Evolutionary conservation across 805 yeast genomes (phyloP).

Genomic region (Yamadazyma endophytica): DNA sequence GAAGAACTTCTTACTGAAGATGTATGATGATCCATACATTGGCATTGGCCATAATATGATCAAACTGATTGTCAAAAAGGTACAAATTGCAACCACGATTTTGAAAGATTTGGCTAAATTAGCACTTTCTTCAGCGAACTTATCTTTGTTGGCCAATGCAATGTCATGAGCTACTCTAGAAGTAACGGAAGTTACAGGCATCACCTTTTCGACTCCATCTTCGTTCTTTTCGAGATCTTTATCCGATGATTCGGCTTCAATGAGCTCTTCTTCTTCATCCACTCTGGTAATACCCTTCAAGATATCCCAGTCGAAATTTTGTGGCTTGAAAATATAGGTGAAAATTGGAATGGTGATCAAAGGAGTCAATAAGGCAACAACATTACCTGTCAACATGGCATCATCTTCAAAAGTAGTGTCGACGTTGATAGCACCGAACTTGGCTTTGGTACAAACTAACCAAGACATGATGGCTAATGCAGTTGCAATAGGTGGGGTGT

Average conservation of each 20-base stretch:
- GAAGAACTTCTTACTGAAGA: conserved; percentile 72
- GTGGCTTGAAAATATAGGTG: conserved; percentile 61
- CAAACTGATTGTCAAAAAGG: conserved; percentile 56
- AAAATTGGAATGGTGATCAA: conserved; percentile 60
- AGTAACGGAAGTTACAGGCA: conserved; percentile 35
- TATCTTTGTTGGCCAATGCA: conserved; percentile 20
- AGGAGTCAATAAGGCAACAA: conserved; percentile 77
- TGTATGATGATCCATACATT: conserved; percentile 77
- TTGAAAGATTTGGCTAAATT: conserved; percentile 55
- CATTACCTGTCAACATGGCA: conserved; percentile 87
- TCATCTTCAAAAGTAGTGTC: conserved; percentile 71
- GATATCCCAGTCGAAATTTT: conserved; percentile 68
- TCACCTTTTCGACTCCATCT: conserved; percentile 21
- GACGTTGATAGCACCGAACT: conserved; percentile 29
- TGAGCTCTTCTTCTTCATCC: conserved; percentile 66
- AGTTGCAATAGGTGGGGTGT: conserved; percentile 78
- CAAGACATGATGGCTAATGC: conserved; percentile 64
- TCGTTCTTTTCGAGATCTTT: conserved; percentile 9
- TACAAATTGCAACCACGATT: conserved; percentile 57
- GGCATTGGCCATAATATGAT: conserved; percentile 91
- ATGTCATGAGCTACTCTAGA: conserved; percentile 37
- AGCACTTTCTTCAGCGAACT: conserved; percentile 44
- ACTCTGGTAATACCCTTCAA: conserved; percentile 61
- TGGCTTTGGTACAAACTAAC: conserved; percentile 34
- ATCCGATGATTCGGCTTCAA: conserved; percentile 36